Percentiles rank a stretch among this genome's conserved stretches.
These are phyloP conservation scores for Angophora floribunda DNA, from an alignment of 345 rosid genomes.

Conservation along the genomic window DNA sequence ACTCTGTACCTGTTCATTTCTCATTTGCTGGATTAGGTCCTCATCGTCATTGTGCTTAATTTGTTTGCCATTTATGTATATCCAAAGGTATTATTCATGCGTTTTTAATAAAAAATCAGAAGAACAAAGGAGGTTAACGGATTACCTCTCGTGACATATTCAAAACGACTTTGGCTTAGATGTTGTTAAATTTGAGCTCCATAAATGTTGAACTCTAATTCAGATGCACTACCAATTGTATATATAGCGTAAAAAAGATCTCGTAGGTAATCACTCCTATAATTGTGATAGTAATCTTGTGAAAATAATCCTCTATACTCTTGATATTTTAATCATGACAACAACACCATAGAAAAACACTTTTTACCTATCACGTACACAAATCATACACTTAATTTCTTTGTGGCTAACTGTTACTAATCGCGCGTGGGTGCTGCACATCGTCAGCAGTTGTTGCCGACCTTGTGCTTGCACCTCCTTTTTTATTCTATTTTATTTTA, in stretches of 20 bases:
- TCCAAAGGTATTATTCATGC: not conserved
- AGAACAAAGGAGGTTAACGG: accelerated
- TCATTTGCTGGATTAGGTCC: not conserved
- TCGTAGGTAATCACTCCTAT: not conserved
- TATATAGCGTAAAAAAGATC: not conserved
- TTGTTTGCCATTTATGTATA: not conserved
- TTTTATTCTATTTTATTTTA: no score
- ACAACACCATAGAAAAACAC: not conserved
- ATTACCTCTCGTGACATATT: not conserved
- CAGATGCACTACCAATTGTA: not conserved
- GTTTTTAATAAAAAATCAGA: not conserved
- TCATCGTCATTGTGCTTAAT: not conserved
- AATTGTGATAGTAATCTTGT: not conserved
- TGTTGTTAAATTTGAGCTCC: not conserved
- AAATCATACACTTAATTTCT: no score
- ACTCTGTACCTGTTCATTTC: not conserved
- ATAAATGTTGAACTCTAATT: accelerated
- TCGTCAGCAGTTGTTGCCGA: no score
- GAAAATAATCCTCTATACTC: not conserved
- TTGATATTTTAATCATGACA: not conserved
- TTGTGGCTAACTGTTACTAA: no score
- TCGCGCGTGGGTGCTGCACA: no score
- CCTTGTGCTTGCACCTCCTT: no score
- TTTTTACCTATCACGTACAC: no score
- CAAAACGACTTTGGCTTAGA: not conserved